A percentile compares a stretch with the other conserved stretches of the same genome.
These are phyloP conservation scores for Chlorella sp. DNA, from an alignment of 139 green algal genomes.

Conservation along the genomic window DNA sequence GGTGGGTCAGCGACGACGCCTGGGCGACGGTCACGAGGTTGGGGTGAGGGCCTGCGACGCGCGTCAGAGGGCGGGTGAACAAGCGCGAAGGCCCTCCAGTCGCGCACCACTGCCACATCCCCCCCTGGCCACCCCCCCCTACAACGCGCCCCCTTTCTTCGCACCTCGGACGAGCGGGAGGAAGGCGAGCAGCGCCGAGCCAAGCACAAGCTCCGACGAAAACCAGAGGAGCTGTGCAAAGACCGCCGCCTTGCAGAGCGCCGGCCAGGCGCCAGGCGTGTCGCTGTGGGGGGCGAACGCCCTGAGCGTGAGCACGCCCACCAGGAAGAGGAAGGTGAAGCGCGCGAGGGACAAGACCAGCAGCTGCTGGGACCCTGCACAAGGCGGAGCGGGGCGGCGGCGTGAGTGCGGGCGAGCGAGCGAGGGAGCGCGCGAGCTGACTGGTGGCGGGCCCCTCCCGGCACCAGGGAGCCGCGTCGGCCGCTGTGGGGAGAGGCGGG, in stretches of 20 bases:
- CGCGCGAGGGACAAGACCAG: constrained; percentile 12
- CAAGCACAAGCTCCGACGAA: constrained; percentile 20
- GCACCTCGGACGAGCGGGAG: not conserved
- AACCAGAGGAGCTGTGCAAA: constrained; percentile 29
- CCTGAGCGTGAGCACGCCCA: not conserved
- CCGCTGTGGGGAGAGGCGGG: too few species aligned
- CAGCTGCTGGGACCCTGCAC: constrained; percentile 16
- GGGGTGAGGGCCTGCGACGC: not conserved
- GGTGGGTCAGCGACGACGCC: not conserved
- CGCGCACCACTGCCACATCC: not conserved
- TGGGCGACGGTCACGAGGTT: not conserved
- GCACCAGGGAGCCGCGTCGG: too few species aligned
- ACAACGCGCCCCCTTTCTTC: not conserved
- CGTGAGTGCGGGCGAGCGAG: not conserved
- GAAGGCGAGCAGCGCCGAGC: constrained; percentile 8
- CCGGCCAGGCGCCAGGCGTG: not conserved
- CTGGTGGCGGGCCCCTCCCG: too few species aligned
- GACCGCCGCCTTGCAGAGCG: constrained; percentile 10
- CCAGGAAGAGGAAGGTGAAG: constrained; percentile 5
- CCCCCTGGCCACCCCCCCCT: not conserved
- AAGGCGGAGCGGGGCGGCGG: not conserved
- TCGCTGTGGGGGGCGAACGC: not conserved
- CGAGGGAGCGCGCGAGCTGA: too few species aligned
- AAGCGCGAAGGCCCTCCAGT: not conserved
- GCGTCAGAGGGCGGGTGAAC: not conserved